Conservation (phyloP, 768 basidiomycete genomes). For the Fomitopsis serialis region DNA sequence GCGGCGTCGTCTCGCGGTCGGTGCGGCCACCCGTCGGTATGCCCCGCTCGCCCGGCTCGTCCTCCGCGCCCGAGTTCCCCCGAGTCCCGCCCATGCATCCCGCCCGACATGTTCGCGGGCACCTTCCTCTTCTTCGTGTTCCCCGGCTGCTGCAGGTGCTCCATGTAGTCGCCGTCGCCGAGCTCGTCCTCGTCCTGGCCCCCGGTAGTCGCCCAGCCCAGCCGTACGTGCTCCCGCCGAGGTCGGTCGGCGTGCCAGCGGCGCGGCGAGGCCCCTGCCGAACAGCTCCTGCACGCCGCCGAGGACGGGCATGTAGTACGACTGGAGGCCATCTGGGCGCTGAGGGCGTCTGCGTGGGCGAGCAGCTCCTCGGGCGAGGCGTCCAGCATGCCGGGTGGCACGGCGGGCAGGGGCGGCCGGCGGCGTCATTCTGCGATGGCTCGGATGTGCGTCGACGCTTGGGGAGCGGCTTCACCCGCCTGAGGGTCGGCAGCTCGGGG, state of each 20-base stretch:
- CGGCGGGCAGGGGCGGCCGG: not conserved
- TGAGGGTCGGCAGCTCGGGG: constrained; percentile 55
- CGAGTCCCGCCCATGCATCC: constrained; percentile 36
- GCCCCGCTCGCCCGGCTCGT: constrained; percentile 31
- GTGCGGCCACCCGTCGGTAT: constrained; percentile 22
- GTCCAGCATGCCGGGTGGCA: constrained; percentile 29
- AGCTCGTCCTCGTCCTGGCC: constrained; percentile 39
- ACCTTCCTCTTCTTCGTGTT: constrained; percentile 91
- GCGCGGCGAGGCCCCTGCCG: constrained; percentile 16
- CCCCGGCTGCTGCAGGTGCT: constrained; percentile 69
- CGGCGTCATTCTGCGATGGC: constrained; percentile 11
- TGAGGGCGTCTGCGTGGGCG: constrained; percentile 50
- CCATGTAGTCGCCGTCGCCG: constrained; percentile 56
- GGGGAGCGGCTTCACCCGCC: constrained; percentile 73
- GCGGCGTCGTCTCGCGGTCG: constrained; percentile 18
- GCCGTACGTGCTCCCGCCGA: constrained; percentile 15
- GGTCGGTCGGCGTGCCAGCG: constrained; percentile 18
- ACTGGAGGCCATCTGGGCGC: constrained; percentile 58
- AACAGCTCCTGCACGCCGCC: constrained; percentile 43
- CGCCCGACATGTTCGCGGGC: constrained; percentile 51
- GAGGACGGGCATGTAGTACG: constrained; percentile 57
- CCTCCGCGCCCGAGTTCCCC: constrained; percentile 36
- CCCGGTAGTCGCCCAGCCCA: constrained; percentile 12
- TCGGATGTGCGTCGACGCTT: constrained; percentile 62
- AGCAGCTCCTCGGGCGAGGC: constrained; percentile 52